Evolutionary conservation across 345 rosid genomes (phyloP).

Genomic region (Trapa incisa): DNA sequence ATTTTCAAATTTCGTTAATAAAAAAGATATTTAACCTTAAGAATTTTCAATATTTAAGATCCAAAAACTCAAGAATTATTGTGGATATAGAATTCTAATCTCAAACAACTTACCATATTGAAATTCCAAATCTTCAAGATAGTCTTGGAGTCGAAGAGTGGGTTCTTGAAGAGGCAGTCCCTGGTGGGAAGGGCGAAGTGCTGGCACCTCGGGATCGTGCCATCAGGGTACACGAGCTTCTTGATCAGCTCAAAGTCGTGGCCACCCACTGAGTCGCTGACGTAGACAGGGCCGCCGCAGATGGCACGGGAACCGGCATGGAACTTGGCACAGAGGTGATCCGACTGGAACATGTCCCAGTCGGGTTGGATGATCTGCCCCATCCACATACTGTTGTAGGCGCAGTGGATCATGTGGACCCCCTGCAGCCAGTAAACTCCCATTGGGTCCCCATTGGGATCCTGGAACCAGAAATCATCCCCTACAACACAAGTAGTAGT

Average conservation of each 20-base stretch:
- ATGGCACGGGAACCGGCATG: constrained; percentile 85
- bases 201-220: constrained; percentile 67
- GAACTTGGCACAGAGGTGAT: constrained; percentile 70
- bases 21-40: too few relatives aligned
- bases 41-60: not conserved
- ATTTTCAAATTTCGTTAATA: too few relatives aligned
- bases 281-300: constrained; percentile 77
- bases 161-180: constrained; percentile 78
- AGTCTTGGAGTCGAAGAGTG: constrained; percentile 59
- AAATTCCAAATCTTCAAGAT: constrained; percentile 81
- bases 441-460: constrained; percentile 79
- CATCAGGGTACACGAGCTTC: constrained; percentile 61
- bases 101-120: constrained; percentile 40
- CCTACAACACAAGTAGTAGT: constrained; percentile 21
- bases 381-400: constrained; percentile 92
- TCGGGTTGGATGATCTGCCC: constrained; percentile 84
- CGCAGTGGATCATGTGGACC: constrained; percentile 79
- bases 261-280: constrained; percentile 59
- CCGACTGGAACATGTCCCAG: constrained; percentile 98
- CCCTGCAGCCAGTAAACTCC: constrained; percentile 92
- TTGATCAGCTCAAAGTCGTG: constrained; percentile 69
- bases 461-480: constrained; percentile 94
- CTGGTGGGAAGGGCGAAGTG: constrained; percentile 72
- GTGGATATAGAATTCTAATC: too few relatives aligned
- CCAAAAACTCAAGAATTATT: not conserved